Evolutionary conservation across 2,329 filamentous ascomycete genomes (phyloP), one percentile per base, ranked within the genome.

Genomic region (Fusarium siculi): DNA sequence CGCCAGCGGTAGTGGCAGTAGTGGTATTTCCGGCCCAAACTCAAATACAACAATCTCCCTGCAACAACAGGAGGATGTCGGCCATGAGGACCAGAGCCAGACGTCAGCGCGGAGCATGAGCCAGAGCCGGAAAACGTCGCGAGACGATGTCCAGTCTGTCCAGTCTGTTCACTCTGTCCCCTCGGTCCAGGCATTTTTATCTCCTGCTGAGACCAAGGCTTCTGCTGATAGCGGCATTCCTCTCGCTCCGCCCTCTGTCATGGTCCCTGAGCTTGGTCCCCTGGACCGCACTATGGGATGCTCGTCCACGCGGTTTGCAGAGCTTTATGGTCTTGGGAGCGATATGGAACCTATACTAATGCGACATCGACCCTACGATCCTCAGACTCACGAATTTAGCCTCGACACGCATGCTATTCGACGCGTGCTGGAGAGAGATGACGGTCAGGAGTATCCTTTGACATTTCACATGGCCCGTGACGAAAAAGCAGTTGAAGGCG

Each of bases 331-430:
- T 19, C 73, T 81, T 8, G 78, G 79, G 12, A 81, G 79, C 64
- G 79, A 81, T 60, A 80, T 80, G 79, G 79, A 81, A 63, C 79
- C 79, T 23, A 80, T 81, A 30, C 68, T 81, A 53, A 81, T 81
- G 76, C 76, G 77, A 34, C 75, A 80, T 47, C 85, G 86, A 46
- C 87, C 89, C 7, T 87, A 91, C 76, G 90, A 90, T 23, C 84
- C 85, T 49, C 60, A 54, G 49, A 77, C 75, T 40, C 77, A 78
- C 56, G 79, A 80, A 64, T 79, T 79, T 59, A 84, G 85, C 30
- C 81, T 92, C 58, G 85, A 92, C 72, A 88, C 89, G 55, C 84
- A 92, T 50, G 91, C 90, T 79, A 92, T 91, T 76, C 81, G 86
- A 21, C 84, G 87, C 30, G 84, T 89, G n/a, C 79, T 88, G 8